A percentile compares a stretch with the other conserved stretches of the same genome.
phyloP scores from a whole-genome alignment of 2,329 filamentous ascomycete species.

The Cryphonectria nitschkei region DNA sequence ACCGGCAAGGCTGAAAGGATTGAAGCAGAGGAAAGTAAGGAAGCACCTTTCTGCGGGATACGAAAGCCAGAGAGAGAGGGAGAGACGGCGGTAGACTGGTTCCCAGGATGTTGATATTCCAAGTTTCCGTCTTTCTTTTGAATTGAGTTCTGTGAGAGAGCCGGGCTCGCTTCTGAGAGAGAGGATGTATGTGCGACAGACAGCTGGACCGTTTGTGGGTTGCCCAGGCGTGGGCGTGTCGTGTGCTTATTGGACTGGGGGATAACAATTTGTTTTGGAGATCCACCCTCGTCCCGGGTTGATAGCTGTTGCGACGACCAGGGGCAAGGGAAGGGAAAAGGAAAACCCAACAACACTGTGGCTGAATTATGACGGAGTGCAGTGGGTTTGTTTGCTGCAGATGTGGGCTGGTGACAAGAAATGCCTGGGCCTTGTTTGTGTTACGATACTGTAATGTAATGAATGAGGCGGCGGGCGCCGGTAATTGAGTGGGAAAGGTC shows the following conservation, averaged over 20 bases:
- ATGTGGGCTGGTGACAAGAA: neutral
- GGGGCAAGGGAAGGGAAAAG: neutral
- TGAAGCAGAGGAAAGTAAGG: neutral
- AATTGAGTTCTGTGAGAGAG: slow-evolving; percentile 3
- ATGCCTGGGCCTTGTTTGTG: neutral
- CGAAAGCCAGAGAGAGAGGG: neutral
- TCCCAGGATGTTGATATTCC: neutral
- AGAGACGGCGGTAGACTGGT: neutral
- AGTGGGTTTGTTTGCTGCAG: too few relatives aligned
- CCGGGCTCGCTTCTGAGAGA: neutral
- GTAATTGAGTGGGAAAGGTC: neutral
- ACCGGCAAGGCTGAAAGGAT: slow-evolving; percentile 22
- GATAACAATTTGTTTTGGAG: neutral
- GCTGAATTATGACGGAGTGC: neutral
- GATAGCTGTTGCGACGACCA: slow-evolving; percentile 1
- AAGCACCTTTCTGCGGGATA: neutral
- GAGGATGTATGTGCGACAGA: neutral
- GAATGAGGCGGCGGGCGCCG: neutral
- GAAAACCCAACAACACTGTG: neutral
- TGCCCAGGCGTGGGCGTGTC: neutral
- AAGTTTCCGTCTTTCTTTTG: neutral
- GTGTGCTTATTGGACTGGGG: neutral
- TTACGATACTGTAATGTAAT: neutral
- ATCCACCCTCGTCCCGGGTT: slow-evolving; percentile 8
- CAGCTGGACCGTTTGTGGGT: neutral